Conservation (phyloP, 2,329 filamentous ascomycete genomes). For the Fusarium nematophilum region DNA sequence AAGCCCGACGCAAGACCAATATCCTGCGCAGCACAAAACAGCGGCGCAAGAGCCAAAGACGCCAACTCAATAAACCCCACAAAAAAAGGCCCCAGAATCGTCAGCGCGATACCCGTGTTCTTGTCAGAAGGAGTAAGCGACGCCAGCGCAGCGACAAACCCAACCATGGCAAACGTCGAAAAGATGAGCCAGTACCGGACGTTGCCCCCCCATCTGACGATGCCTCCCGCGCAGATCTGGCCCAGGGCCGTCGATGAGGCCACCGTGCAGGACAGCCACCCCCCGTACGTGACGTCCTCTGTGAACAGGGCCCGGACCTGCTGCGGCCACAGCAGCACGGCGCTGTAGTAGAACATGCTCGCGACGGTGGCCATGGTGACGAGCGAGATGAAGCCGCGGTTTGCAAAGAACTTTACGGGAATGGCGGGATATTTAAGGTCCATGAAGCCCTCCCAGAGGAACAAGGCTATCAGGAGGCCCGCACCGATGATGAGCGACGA, state of each 20-base stretch:
- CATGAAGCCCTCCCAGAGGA: slow-evolving; percentile 51
- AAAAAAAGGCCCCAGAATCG: slow-evolving; percentile 51
- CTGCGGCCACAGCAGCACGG: slow-evolving; percentile 51
- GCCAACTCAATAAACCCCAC: slow-evolving; percentile 52
- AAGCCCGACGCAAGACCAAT: slow-evolving; percentile 56
- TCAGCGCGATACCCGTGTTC: slow-evolving; percentile 48
- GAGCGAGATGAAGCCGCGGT: slow-evolving; percentile 51
- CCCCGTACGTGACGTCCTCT: slow-evolving; percentile 48
- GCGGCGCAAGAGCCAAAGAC: slow-evolving; percentile 49
- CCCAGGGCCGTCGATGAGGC: slow-evolving; percentile 49
- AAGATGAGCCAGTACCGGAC: slow-evolving; percentile 52
- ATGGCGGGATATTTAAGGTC: slow-evolving; percentile 51
- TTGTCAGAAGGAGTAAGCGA: slow-evolving; percentile 48
- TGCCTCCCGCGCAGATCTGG: slow-evolving; percentile 47
- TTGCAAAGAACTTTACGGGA: slow-evolving; percentile 51
- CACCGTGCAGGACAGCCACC: slow-evolving; percentile 53
- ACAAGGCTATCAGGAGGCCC: slow-evolving; percentile 48
- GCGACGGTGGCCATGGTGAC: slow-evolving; percentile 51
- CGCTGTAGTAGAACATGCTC: slow-evolving; percentile 38
- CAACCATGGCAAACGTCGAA: slow-evolving; percentile 52
- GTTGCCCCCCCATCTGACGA: slow-evolving; percentile 50
- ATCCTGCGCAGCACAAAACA: slow-evolving; percentile 53
- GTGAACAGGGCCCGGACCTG: slow-evolving; percentile 51
- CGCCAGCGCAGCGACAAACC: slow-evolving; percentile 49
- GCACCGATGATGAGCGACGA: slow-evolving; percentile 51